A percentile compares a stretch with the other conserved stretches of the same genome.
Conservation (phyloP, 768 basidiomycete species). For the Lactarius evosmus region DNA sequence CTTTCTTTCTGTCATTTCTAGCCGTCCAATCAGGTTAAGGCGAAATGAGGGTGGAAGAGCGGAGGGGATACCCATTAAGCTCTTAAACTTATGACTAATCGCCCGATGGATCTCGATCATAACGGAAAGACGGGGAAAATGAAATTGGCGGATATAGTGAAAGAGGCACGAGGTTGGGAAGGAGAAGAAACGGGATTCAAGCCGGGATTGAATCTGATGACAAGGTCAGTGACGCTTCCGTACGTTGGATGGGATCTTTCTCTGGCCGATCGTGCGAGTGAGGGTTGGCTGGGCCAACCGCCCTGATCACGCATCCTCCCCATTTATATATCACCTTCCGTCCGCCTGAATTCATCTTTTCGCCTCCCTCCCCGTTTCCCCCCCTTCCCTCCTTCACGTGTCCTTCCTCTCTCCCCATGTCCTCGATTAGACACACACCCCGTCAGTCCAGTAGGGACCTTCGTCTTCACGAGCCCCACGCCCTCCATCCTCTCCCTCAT, state of each 20-base stretch:
- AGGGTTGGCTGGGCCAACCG: conserved; percentile 39
- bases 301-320: conserved; percentile 44
- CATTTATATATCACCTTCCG: conserved; percentile 31
- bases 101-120: conserved; percentile 42
- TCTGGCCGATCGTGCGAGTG: conserved; percentile 51
- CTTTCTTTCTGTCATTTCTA: neutral
- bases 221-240: conserved; percentile 29
- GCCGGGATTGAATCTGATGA: conserved; percentile 31
- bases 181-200: conserved; percentile 37
- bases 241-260: conserved; percentile 29
- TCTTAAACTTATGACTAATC: conserved; percentile 42
- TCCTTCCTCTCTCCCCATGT: conserved; percentile 43
- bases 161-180: conserved; percentile 59
- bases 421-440: conserved; percentile 53
- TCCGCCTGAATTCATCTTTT: conserved; percentile 30
- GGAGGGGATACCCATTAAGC: conserved; percentile 40
- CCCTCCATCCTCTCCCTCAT: conserved; percentile 43
- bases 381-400: conserved; percentile 34
- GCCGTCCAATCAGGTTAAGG: conserved; percentile 10
- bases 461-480: conserved; percentile 58
- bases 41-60: conserved; percentile 30
- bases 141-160: conserved; percentile 34
- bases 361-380: conserved; percentile 34
- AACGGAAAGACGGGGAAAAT: conserved; percentile 42
- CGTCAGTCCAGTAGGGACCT: conserved; percentile 60